Evolutionary conservation across 257 asterid species (phyloP).

Genomic region (Nicotiana knightiana): DNA sequence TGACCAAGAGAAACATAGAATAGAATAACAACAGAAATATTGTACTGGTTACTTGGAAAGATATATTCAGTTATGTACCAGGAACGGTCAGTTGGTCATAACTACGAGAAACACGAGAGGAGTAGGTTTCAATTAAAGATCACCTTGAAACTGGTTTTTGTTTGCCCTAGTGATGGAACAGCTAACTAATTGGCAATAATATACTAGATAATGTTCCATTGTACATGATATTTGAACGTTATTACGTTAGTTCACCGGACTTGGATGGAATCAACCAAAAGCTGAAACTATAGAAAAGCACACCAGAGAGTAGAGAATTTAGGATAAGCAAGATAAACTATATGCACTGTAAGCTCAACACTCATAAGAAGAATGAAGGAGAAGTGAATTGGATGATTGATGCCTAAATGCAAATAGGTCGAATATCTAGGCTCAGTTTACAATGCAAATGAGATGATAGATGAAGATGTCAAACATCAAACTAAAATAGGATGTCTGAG

Average conservation of each 20-base stretch:
- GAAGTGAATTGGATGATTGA: background rate
- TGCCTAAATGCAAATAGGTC: background rate
- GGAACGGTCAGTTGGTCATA: too few relatives aligned
- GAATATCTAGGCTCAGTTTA: background rate
- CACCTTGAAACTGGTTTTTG: background rate
- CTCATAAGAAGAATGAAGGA: background rate
- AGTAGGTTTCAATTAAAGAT: too few relatives aligned
- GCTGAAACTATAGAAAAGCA: background rate
- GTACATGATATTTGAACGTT: background rate
- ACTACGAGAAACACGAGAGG: too few relatives aligned
- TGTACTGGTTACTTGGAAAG: background rate
- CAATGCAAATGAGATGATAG: background rate
- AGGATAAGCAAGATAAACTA: background rate
- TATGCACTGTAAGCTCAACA: background rate
- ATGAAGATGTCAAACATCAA: background rate
- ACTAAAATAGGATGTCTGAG: background rate
- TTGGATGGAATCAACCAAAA: too few relatives aligned
- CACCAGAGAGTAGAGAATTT: background rate
- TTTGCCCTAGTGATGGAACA: background rate
- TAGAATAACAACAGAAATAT: background rate
- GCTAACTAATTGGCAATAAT: background rate
- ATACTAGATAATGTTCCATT: background rate
- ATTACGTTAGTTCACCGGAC: too few relatives aligned
- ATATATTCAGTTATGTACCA: too few relatives aligned
- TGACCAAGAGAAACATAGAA: background rate